These are phyloP conservation scores for Ceratocystis alfenasii DNA, from an alignment of 2,329 filamentous ascomycete species.

Conservation along the genomic window DNA sequence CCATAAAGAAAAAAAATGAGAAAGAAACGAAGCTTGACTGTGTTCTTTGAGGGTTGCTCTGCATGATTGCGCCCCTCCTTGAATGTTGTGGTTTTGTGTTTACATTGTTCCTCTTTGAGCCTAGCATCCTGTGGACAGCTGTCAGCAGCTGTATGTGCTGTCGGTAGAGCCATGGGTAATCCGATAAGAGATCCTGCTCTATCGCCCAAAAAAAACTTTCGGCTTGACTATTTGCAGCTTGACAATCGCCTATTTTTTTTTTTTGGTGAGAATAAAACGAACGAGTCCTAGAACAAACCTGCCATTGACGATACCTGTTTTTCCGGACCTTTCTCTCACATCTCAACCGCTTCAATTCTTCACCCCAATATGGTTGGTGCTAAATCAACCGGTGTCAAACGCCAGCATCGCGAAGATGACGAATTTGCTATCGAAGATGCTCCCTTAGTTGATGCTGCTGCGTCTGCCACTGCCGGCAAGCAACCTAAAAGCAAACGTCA, in stretches of 20 bases:
- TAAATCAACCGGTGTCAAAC: conserved; percentile 30
- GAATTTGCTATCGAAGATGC: conserved; percentile 30
- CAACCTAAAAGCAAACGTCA: conserved; percentile 40
- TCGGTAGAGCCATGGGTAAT: conserved; percentile 16
- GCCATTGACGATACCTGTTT: conserved; percentile 11
- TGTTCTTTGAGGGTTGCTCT: conserved; percentile 10
- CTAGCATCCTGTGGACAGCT: conserved; percentile 2
- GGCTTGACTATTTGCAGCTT: conserved; percentile 2
- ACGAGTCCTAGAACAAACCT: background rate
- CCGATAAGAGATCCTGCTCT: conserved; percentile 21
- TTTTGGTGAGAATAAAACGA: background rate
- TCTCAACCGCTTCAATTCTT: background rate
- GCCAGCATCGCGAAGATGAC: conserved; percentile 26
- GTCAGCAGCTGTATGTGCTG: background rate
- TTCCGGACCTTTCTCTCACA: conserved; percentile 8
- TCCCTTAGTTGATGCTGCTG: conserved; percentile 27
- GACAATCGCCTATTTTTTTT: background rate
- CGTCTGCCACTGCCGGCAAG: conserved; percentile 23
- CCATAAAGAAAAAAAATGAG: background rate
- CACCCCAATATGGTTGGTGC: conserved; percentile 26
- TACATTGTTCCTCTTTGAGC: conserved; percentile 21
- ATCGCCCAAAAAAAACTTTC: conserved; percentile 20
- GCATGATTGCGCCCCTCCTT: conserved; percentile 14
- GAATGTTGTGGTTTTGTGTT: conserved; percentile 15
- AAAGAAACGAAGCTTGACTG: background rate